Conservation (phyloP, 371 early-diverging fungal genomes). For the Phascolomyces articulosus region DNA sequence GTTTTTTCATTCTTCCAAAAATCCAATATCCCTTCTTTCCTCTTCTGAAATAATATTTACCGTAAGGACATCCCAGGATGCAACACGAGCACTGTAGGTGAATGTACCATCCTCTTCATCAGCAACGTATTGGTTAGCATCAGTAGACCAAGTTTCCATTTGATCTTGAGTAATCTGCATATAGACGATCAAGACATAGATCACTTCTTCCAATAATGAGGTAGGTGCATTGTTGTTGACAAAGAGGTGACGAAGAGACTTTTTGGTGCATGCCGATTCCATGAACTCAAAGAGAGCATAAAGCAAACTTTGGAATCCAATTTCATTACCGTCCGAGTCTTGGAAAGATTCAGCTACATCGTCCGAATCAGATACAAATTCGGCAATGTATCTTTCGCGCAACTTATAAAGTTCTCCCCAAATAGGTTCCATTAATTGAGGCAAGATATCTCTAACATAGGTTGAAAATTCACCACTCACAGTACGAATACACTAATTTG, state of each 20-base stretch:
- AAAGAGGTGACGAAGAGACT: constrained; percentile 44
- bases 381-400: constrained; percentile 57
- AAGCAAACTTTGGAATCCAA: constrained; percentile 73
- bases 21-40: background rate
- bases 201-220: constrained; percentile 63
- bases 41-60: constrained; percentile 25
- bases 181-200: constrained; percentile 67
- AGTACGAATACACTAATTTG: constrained; percentile 63
- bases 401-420: constrained; percentile 68
- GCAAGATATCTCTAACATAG: constrained; percentile 51
- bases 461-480: constrained; percentile 66
- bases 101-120: constrained; percentile 90
- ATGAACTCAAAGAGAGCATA: constrained; percentile 76
- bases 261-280: constrained; percentile 59
- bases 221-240: constrained; percentile 35
- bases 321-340: constrained; percentile 80
- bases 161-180: constrained; percentile 87
- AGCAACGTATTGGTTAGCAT: constrained; percentile 86
- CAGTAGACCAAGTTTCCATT: constrained; percentile 78
- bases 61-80: constrained; percentile 75
- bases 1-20: no score
- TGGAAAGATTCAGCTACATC: constrained; percentile 59
- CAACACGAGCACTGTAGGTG: constrained; percentile 81
- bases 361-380: constrained; percentile 59
- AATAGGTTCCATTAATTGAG: constrained; percentile 61